A percentile compares a stretch with the other conserved stretches of the same genome.
These are phyloP conservation scores for Onygenales sp. DNA, from an alignment of 2,329 filamentous ascomycete genomes.

Conservation along the genomic window DNA sequence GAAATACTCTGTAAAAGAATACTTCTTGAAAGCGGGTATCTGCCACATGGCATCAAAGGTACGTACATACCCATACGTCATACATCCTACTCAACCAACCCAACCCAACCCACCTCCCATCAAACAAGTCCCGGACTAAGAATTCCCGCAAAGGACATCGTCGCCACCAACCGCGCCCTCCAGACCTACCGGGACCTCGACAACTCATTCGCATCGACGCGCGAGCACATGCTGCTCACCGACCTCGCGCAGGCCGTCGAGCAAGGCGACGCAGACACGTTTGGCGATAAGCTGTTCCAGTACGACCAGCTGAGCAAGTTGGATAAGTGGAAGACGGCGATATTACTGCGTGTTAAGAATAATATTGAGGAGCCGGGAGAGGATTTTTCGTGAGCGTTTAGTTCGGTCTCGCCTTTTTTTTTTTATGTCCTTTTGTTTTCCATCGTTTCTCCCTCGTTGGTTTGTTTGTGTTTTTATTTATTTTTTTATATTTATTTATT, in stretches of 20 bases:
- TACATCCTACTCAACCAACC: neutral
- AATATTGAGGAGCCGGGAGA: conserved; percentile 63
- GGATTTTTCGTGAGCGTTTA: conserved; percentile 51
- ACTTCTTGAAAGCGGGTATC: conserved; percentile 87
- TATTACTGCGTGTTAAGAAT: conserved; percentile 75
- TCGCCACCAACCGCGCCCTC: conserved; percentile 68
- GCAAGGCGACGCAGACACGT: conserved; percentile 68
- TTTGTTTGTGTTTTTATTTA: neutral
- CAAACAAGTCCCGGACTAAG: neutral
- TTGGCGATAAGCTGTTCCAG: conserved; percentile 77
- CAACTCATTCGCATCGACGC: conserved; percentile 62
- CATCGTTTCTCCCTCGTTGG: conserved; percentile 5
- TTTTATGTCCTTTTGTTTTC: conserved; percentile 3
- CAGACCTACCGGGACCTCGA: conserved; percentile 76
- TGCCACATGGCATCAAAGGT: conserved; percentile 66
- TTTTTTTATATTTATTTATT: neutral
- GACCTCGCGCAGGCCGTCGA: conserved; percentile 70
- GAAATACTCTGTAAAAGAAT: conserved; percentile 91
- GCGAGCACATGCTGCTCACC: conserved; percentile 71
- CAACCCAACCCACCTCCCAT: neutral
- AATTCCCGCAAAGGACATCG: conserved; percentile 48
- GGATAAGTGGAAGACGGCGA: conserved; percentile 92
- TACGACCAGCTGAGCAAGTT: conserved; percentile 89
- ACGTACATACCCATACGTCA: conserved; percentile 8
- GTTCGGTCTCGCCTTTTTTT: neutral